A percentile compares a stretch with the other conserved stretches of the same genome.
These are phyloP conservation scores for Colletotrichum shisoi DNA, from an alignment of 2,329 filamentous ascomycete species.

Conservation along the genomic window DNA sequence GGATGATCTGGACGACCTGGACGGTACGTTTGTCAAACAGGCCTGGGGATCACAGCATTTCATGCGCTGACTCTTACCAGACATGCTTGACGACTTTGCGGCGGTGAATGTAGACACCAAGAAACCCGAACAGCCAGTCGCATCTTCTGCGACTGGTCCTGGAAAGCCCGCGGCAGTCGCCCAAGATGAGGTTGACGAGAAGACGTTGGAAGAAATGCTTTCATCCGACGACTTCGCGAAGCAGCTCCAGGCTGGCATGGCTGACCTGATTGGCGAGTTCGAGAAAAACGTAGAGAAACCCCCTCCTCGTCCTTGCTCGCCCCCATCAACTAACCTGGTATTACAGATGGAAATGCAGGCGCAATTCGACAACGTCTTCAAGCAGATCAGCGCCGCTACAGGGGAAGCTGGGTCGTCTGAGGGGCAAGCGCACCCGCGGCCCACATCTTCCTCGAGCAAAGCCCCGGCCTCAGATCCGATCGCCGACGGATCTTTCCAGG, in stretches of 20 bases:
- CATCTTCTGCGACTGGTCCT: slow-evolving; percentile 40
- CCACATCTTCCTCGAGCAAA: slow-evolving; percentile 41
- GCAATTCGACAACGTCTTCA: slow-evolving; percentile 80
- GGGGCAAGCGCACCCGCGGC: slow-evolving; percentile 42
- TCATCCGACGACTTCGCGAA: slow-evolving; percentile 82
- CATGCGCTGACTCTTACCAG: slow-evolving; percentile 55
- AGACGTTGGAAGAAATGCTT: slow-evolving; percentile 53
- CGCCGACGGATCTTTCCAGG: slow-evolving; percentile 79
- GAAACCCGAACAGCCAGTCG: slow-evolving; percentile 42
- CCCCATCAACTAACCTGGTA: slow-evolving; percentile 7
- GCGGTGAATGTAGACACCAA: slow-evolving; percentile 65
- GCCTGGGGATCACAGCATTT: background rate
- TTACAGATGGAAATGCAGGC: slow-evolving; percentile 73
- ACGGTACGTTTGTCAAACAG: slow-evolving; percentile 66
- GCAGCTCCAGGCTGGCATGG: slow-evolving; percentile 90
- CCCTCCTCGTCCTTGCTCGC: background rate
- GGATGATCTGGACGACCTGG: slow-evolving; percentile 89
- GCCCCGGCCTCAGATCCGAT: slow-evolving; percentile 47
- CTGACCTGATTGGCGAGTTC: slow-evolving; percentile 76
- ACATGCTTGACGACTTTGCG: slow-evolving; percentile 92
- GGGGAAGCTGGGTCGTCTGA: slow-evolving; percentile 41
- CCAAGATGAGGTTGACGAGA: slow-evolving; percentile 42
- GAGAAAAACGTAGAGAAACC: slow-evolving; percentile 52
- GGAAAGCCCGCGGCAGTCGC: slow-evolving; percentile 41
- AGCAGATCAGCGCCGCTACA: slow-evolving; percentile 69